Conservation (phyloP, 495 filamentous ascomycete species). For the Diplogelasinospora grovesii region DNA sequence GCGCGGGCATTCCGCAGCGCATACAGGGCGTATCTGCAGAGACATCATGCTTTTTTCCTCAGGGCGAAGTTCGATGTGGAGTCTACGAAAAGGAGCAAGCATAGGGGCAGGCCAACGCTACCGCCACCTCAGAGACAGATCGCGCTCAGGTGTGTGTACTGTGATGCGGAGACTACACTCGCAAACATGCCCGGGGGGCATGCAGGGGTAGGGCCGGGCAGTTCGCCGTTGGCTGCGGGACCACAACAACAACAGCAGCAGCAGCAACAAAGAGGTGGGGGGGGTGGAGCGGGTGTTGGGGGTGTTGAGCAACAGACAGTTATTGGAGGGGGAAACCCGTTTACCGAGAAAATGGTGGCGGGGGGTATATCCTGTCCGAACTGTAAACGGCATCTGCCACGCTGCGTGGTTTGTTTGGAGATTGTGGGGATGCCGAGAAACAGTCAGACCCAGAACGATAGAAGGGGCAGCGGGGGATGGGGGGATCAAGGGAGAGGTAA, state of each 20-base stretch:
- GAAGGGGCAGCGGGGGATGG: not conserved
- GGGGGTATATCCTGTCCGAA: slow-evolving; percentile 65
- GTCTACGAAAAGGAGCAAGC: slow-evolving; percentile 50
- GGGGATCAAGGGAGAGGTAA: slow-evolving; percentile 47
- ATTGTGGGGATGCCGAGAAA: slow-evolving; percentile 71
- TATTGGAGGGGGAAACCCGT: no score
- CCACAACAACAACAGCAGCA: not conserved
- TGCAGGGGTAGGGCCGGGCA: slow-evolving; percentile 12
- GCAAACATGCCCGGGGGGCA: no score
- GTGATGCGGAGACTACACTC: slow-evolving; percentile 49
- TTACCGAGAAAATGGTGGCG: slow-evolving; percentile 39
- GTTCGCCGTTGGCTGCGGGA: slow-evolving; percentile 11
- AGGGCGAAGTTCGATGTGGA: slow-evolving; percentile 60
- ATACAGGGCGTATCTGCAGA: slow-evolving; percentile 77
- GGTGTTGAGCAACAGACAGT: slow-evolving; percentile 7
- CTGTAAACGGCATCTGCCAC: slow-evolving; percentile 80
- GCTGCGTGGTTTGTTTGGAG: slow-evolving; percentile 82
- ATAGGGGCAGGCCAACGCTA: slow-evolving; percentile 57
- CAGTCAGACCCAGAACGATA: no score
- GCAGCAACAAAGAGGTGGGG: not conserved
- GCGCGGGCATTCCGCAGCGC: slow-evolving; percentile 73
- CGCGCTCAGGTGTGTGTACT: slow-evolving; percentile 77
- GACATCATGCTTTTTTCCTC: slow-evolving; percentile 43
- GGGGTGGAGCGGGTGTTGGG: not conserved
- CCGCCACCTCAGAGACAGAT: slow-evolving; percentile 66